Conservation (phyloP, 176 grass and related monocot species). For the Oryza meridionalis region DNA sequence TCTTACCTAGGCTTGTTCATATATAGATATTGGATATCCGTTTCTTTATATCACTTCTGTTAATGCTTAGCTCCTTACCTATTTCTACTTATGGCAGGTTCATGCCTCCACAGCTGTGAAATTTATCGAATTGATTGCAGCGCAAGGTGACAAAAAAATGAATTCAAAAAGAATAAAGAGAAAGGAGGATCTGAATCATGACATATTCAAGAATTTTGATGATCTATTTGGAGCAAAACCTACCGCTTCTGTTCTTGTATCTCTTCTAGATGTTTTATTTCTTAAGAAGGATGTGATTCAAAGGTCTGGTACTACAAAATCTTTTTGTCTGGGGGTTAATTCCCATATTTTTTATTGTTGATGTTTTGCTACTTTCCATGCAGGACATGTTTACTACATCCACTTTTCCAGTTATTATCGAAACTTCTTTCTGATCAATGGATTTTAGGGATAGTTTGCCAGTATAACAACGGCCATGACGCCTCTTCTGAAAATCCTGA, state of each 20-base stretch:
- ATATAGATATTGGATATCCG: not conserved
- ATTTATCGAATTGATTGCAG: slow-evolving; percentile 68
- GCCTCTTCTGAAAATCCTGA: slow-evolving; percentile 48
- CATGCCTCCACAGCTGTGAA: slow-evolving; percentile 60
- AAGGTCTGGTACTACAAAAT: slow-evolving; percentile 51
- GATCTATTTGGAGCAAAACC: slow-evolving; percentile 65
- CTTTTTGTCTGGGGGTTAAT: not conserved
- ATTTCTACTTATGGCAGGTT: slow-evolving; percentile 61
- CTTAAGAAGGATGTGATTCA: slow-evolving; percentile 79
- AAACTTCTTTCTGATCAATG: slow-evolving; percentile 72
- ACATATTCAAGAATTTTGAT: slow-evolving; percentile 38
- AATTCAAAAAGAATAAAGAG: slow-evolving; percentile 67
- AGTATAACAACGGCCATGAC: slow-evolving; percentile 41
- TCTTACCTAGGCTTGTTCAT: not conserved
- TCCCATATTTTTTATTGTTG: not conserved
- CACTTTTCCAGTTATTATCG: slow-evolving; percentile 71
- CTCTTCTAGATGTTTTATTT: slow-evolving; percentile 84
- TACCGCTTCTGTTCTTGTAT: slow-evolving; percentile 55
- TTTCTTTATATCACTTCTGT: slow-evolving; percentile 4
- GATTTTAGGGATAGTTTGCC: slow-evolving; percentile 45
- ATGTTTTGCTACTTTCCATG: slow-evolving; percentile 32
- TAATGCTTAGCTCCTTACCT: slow-evolving; percentile 26
- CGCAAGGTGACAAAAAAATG: slow-evolving; percentile 35
- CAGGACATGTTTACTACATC: slow-evolving; percentile 64
- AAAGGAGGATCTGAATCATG: slow-evolving; percentile 42